These are phyloP conservation scores for Chrysanthemum seticuspe DNA, from an alignment of 129 eudicot species.

Conservation along the genomic window DNA sequence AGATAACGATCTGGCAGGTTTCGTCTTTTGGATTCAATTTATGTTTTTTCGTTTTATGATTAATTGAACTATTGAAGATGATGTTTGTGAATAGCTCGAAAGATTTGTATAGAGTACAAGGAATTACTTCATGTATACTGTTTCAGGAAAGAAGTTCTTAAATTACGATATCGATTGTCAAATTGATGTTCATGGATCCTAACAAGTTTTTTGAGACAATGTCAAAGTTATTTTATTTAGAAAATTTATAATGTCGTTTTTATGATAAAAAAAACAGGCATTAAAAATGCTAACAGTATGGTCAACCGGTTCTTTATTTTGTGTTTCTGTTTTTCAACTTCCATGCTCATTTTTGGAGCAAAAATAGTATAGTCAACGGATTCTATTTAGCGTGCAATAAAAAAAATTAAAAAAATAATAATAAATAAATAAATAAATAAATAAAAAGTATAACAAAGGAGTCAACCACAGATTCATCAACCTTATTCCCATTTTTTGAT, in stretches of 20 bases:
- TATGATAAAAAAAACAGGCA: background rate
- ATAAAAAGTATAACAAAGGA: too few relatives aligned
- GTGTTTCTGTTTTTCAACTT: too few relatives aligned
- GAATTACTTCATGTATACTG: background rate
- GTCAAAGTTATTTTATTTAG: background rate
- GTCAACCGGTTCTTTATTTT: too few relatives aligned
- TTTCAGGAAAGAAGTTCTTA: background rate
- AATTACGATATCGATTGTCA: background rate
- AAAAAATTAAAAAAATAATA: too few relatives aligned
- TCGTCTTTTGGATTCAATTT: background rate
- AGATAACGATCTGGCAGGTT: background rate
- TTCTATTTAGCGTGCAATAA: too few relatives aligned
- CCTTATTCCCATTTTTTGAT: too few relatives aligned
- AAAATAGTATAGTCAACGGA: background rate
- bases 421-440: too few relatives aligned
- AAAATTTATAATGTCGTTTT: background rate
- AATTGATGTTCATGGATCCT: background rate
- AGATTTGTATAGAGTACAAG: background rate
- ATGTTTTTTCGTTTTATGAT: background rate
- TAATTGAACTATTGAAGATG: background rate
- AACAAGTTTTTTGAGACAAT: background rate
- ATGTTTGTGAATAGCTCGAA: background rate
- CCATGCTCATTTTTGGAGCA: background rate
- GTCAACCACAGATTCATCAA: too few relatives aligned
- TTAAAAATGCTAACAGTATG: too few relatives aligned